A percentile compares a stretch with the other conserved stretches of the same genome.
Evolutionary conservation across 2,329 filamentous ascomycete genomes (phyloP).

Genomic region (Clonostachys rosea): DNA sequence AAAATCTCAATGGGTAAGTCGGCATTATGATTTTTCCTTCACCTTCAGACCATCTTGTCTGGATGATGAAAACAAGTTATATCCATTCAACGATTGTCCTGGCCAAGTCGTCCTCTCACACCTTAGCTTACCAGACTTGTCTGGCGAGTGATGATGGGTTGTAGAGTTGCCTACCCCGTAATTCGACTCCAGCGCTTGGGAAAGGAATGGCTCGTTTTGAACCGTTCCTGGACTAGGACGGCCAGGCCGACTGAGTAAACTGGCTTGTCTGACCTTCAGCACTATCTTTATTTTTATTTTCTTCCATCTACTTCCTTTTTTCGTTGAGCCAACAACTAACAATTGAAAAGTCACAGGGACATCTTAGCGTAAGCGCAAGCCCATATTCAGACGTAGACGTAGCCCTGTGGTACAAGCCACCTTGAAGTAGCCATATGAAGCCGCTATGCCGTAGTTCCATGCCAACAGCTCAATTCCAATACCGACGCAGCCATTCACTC

Average conservation of each 20-base stretch:
- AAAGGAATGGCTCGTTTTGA: conserved; percentile 52
- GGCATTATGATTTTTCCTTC: too few species aligned
- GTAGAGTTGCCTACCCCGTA: conserved; percentile 62
- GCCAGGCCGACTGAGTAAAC: conserved; percentile 63
- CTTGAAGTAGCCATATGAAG: too few species aligned
- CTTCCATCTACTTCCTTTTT: background rate
- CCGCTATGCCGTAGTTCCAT: too few species aligned
- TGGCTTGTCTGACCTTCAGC: conserved; percentile 54
- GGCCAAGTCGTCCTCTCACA: conserved; percentile 71
- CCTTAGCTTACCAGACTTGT: conserved; percentile 39
- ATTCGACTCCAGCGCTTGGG: conserved; percentile 56
- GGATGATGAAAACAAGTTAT: conserved; percentile 49
- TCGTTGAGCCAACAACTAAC: too few species aligned
- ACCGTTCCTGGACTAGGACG: conserved; percentile 39
- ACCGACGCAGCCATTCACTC: too few species aligned
- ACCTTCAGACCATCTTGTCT: background rate
- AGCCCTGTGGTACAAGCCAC: too few species aligned
- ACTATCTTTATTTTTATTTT: background rate
- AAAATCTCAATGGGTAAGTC: too few species aligned
- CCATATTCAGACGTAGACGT: too few species aligned
- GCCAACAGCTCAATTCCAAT: too few species aligned
- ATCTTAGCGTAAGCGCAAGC: too few species aligned
- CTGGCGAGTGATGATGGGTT: conserved; percentile 58
- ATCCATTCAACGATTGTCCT: conserved; percentile 72
- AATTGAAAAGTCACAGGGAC: too few species aligned